Evolutionary conservation across 2,329 filamentous ascomycete species (phyloP).

Genomic region (Coniella vitis): DNA sequence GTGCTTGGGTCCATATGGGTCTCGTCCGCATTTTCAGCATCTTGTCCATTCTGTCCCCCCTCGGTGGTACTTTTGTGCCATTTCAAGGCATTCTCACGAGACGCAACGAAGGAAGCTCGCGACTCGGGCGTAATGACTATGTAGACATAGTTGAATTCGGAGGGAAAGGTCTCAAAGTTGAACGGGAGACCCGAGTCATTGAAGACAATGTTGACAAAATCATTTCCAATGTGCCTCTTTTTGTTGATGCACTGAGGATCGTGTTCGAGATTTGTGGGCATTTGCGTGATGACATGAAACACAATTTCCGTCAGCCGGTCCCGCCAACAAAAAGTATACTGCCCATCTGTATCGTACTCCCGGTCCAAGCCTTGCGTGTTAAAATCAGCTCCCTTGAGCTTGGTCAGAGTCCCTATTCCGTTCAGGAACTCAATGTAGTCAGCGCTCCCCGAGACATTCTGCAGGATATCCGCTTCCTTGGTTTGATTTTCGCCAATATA

Average conservation of each 20-base stretch:
- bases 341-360: constrained; percentile 69
- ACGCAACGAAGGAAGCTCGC: constrained; percentile 66
- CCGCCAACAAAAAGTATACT: constrained; percentile 88
- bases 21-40: not conserved
- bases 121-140: constrained; percentile 92
- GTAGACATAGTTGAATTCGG: constrained; percentile 93
- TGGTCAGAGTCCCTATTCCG: constrained; percentile 73
- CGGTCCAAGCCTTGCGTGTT: constrained; percentile 90
- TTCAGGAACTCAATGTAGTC: constrained; percentile 85
- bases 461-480: constrained; percentile 73
- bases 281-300: constrained; percentile 94
- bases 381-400: constrained; percentile 74
- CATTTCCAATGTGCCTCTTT: constrained; percentile 93
- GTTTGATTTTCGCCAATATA: constrained; percentile 87
- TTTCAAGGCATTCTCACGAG: constrained; percentile 37
- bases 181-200: constrained; percentile 92
- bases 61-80: constrained; percentile 29
- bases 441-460: constrained; percentile 77
- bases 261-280: constrained; percentile 78
- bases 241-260: constrained; percentile 75
- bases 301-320: constrained; percentile 92
- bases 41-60: constrained; percentile 13
- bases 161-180: constrained; percentile 84
- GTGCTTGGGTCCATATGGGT: not conserved
- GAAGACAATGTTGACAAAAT: constrained; percentile 97